Conservation (phyloP, 78 protist species). For the Monocercomonoides exilis region DNA sequence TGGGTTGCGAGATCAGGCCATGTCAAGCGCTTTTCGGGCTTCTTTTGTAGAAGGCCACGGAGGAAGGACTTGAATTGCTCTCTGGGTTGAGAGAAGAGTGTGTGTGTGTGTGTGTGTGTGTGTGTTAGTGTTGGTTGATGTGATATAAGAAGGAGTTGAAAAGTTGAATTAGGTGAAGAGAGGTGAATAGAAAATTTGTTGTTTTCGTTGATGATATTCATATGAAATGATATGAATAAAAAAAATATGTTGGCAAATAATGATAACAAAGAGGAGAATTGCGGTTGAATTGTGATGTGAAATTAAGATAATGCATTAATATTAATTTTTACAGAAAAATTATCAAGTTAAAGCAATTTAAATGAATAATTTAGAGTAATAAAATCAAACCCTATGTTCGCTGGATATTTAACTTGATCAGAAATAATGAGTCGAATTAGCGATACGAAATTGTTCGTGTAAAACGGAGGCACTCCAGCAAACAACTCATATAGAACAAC, state of each 20-base stretch:
- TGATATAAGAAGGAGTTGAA: not conserved
- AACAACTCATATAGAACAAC: conserved; percentile 71
- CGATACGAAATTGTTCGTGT: conserved; percentile 58
- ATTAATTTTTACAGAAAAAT: not conserved
- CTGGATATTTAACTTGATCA: conserved; percentile 51
- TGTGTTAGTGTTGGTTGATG: not conserved
- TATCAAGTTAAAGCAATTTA: not conserved
- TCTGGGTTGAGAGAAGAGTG: not conserved
- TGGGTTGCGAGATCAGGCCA: conserved; percentile 72
- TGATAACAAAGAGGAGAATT: not conserved
- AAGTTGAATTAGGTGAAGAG: not conserved
- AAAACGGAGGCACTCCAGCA: conserved; percentile 77
- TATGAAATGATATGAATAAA: not conserved
- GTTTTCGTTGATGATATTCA: not conserved
- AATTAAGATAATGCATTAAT: not conserved
- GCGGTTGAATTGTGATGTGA: not conserved
- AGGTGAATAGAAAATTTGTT: not conserved
- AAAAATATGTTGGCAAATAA: not conserved
- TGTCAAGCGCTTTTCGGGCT: conserved; percentile 44
- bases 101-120: not conserved
- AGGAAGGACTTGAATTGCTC: conserved; percentile 32
- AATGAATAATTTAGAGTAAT: not conserved
- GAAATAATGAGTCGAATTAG: conserved; percentile 53
- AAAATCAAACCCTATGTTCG: conserved; percentile 10
- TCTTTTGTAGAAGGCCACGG: conserved; percentile 54